Evolutionary conservation across 2,329 filamentous ascomycete species (phyloP).

Genomic region (Aspergillus pseudoglaucus): DNA sequence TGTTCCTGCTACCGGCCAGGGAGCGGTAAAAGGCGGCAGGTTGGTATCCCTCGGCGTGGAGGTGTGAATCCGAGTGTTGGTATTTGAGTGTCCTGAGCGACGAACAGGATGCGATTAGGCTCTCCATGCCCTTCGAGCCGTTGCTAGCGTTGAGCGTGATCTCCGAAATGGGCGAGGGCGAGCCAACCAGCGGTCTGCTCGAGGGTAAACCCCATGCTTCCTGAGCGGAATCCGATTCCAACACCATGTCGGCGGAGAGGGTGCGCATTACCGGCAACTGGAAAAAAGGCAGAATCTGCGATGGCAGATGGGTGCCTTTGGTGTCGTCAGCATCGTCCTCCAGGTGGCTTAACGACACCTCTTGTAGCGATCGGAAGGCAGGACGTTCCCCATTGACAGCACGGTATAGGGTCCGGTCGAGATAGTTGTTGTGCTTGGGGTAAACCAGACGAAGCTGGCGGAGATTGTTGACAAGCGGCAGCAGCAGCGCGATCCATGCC

Average conservation of each 20-base stretch:
- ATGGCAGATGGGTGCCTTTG: conserved; percentile 7
- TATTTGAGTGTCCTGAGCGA: conserved; percentile 24
- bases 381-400: conserved; percentile 13
- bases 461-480: conserved; percentile 20
- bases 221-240: conserved; percentile 13
- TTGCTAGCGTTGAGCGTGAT: conserved; percentile 22
- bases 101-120: conserved; percentile 16
- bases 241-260: conserved; percentile 18
- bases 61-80: conserved; percentile 24
- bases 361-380: conserved; percentile 12
- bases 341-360: conserved; percentile 14
- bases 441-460: conserved; percentile 15
- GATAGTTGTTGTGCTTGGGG: conserved; percentile 12
- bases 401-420: conserved; percentile 17
- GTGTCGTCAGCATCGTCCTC: conserved; percentile 5
- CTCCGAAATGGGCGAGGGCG: conserved; percentile 15
- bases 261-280: conserved; percentile 17
- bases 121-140: conserved; percentile 19
- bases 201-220: background rate
- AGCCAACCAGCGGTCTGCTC: background rate
- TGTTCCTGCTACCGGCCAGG: conserved; percentile 17
- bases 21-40: conserved; percentile 20
- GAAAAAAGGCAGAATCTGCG: conserved; percentile 20
- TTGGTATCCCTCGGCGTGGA: conserved; percentile 19
- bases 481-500: conserved; percentile 21